Evolutionary conservation across 2,329 filamentous ascomycete genomes (phyloP).

Genomic region (Aspergillus ruber): DNA sequence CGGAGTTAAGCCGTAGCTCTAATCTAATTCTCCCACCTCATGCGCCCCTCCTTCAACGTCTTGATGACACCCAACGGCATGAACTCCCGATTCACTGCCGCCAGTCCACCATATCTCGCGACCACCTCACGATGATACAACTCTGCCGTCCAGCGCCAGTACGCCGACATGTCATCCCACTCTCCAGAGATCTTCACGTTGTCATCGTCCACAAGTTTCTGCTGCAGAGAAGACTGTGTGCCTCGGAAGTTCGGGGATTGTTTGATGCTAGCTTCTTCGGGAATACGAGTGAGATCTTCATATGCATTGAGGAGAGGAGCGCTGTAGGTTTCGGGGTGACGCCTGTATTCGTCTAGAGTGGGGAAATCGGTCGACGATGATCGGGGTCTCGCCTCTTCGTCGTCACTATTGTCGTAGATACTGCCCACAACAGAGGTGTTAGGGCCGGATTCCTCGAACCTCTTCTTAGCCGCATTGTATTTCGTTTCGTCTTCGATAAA

Average conservation of each 20-base stretch:
- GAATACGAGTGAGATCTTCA: constrained; percentile 22
- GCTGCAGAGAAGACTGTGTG: constrained; percentile 8
- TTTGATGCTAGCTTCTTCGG: constrained; percentile 24
- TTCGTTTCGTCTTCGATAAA: constrained; percentile 47
- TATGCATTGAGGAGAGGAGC: constrained; percentile 25
- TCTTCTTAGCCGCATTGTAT: constrained; percentile 40
- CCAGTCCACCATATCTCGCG: constrained; percentile 33
- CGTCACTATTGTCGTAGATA: constrained; percentile 2
- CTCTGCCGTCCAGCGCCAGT: constrained; percentile 39
- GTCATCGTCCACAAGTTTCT: constrained; percentile 8
- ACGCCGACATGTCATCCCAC: constrained; percentile 33
- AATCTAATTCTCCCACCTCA: constrained; percentile 32
- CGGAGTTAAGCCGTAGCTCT: constrained; percentile 17
- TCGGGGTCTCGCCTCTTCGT: constrained; percentile 2
- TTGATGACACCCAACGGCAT: constrained; percentile 40
- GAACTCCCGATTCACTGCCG: constrained; percentile 34
- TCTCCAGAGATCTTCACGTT: constrained; percentile 13
- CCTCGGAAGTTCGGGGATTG: constrained; percentile 21
- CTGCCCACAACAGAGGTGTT: not conserved
- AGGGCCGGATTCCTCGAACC: constrained; percentile 23
- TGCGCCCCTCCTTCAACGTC: constrained; percentile 34
- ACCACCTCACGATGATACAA: constrained; percentile 37
- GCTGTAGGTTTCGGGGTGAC: constrained; percentile 30
- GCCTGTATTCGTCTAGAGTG: constrained; percentile 34
- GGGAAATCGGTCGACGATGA: constrained; percentile 23